Percentiles rank a stretch among this genome's conserved stretches.
phyloP scores from a whole-genome alignment of 331 rosid species.

The Malus hybrid region DNA sequence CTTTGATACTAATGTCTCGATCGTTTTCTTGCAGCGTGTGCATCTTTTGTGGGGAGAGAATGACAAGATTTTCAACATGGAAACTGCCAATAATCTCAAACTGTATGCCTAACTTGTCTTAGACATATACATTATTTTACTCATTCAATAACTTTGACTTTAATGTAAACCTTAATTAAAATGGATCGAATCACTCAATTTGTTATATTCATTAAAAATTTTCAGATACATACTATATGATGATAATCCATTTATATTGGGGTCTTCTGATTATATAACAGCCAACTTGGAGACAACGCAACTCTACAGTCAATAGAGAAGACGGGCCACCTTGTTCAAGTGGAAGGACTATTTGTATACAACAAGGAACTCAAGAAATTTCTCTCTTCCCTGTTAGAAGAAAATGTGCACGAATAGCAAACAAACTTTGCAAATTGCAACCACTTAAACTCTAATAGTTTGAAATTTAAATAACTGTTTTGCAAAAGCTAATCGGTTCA shows the following conservation, averaged over 20 bases:
- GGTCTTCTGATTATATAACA: not conserved
- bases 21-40: constrained; percentile 8
- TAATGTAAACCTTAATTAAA: not conserved
- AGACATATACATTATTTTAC: not conserved
- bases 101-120: not conserved
- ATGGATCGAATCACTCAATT: not conserved
- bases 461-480: too few relatives aligned
- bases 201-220: not conserved
- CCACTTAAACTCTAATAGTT: too few relatives aligned
- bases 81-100: constrained; percentile 7
- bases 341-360: constrained; percentile 14
- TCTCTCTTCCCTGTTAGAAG: constrained; percentile 5
- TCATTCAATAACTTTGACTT: not conserved
- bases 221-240: too few relatives aligned
- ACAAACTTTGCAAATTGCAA: too few relatives aligned
- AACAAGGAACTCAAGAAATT: constrained; percentile 10
- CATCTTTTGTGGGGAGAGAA: constrained; percentile 21
- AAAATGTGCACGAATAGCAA: not conserved
- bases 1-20: not conserved
- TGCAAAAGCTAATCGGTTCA: too few relatives aligned
- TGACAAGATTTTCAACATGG: constrained; percentile 22
- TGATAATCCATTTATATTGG: not conserved
- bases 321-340: constrained; percentile 21
- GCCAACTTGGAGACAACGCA: constrained; percentile 13
- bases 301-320: constrained; percentile 9